Base-by-base conservation (phyloP, 169 alveolate genomes). In the Toxoplasma gondii region DNA sequence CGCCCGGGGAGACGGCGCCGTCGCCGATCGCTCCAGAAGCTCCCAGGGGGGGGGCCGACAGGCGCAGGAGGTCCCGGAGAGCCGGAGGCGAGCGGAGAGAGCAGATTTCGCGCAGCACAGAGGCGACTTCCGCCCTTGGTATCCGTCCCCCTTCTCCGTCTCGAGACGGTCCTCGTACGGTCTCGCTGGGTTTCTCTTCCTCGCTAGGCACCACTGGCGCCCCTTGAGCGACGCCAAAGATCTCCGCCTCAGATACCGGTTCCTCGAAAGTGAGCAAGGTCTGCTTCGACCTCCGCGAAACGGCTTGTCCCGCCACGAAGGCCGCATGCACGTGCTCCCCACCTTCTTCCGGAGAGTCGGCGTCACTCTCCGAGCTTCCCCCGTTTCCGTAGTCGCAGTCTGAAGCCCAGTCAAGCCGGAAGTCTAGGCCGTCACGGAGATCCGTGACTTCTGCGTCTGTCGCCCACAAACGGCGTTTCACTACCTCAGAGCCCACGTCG, bases 341-440 rank as follows among this genome's bases (percentile, higher is more conserved):
- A 31, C 44, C 44, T 17, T 2, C 44, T 16, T 31, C 49, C 10
- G 45, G n/a, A n/a, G 12, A 64, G 69, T 82, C 90, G 45, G 17
- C 84, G 39, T 36, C 84, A 19, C 84, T n/a, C 22, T 31, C 84
- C 1, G 90, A 38, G 34, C 36, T 43, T 4, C 67, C 90, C 64
- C 90, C 90, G 41, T 44, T 43, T 4, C 90, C 90, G 90, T 41
- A 41, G 36, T 82, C 90, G 41, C 90, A 82, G 90, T 82, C 90
- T 9, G 90, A 38, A 22, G 69, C 54, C 90, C 90, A 82, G 64
- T 82, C 90, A 24, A 82, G 31, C 27, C 67, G 53, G 90, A 41
- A 82, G 67, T 82, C 90, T 16, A 12, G 27, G 9, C 90, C 90
- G 17, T 82, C 90, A 0, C 64, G 90, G 39, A 82, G 67, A 31